phyloP scores from a whole-genome alignment of 116 monocot genomes.

The Iris pallida region DNA sequence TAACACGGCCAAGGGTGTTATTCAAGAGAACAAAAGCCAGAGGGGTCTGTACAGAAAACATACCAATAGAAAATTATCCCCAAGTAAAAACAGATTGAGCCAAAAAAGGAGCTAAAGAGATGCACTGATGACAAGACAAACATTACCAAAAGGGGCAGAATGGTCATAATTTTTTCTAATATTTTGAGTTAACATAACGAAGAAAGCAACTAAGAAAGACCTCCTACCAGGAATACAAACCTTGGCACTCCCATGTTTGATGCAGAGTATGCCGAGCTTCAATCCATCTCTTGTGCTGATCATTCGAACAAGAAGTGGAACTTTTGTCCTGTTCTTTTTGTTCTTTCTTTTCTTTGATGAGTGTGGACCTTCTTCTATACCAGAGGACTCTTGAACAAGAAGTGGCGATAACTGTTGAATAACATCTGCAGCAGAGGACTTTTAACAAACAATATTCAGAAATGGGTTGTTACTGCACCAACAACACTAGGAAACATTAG shows the following conservation, averaged over 20 bases:
- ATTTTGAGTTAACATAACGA: too few species aligned
- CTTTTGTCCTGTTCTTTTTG: conserved; percentile 32
- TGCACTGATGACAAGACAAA: too few species aligned
- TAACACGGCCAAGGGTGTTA: too few species aligned
- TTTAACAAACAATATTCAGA: conserved; percentile 25
- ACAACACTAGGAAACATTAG: neutral
- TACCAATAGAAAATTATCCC: too few species aligned
- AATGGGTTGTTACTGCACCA: neutral
- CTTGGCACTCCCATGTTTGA: conserved; percentile 88
- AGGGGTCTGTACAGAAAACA: too few species aligned
- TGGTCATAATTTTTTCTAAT: too few species aligned
- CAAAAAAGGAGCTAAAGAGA: too few species aligned
- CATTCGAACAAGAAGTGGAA: conserved; percentile 74
- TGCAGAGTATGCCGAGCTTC: conserved; percentile 69
- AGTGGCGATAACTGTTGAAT: conserved; percentile 69
- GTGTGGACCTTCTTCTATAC: conserved; percentile 27
- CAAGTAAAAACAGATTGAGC: too few species aligned
- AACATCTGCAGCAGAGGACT: conserved; percentile 75
- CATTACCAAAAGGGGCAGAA: too few species aligned
- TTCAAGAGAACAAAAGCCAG: too few species aligned
- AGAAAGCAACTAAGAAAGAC: neutral
- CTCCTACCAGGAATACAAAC: conserved; percentile 20
- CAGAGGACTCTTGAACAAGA: conserved; percentile 38
- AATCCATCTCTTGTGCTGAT: conserved; percentile 72
- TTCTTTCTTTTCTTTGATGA: conserved; percentile 32